phyloP scores from a whole-genome alignment of 1,139 yeast genomes.

The Blastobotrys raffinosifermentans region DNA sequence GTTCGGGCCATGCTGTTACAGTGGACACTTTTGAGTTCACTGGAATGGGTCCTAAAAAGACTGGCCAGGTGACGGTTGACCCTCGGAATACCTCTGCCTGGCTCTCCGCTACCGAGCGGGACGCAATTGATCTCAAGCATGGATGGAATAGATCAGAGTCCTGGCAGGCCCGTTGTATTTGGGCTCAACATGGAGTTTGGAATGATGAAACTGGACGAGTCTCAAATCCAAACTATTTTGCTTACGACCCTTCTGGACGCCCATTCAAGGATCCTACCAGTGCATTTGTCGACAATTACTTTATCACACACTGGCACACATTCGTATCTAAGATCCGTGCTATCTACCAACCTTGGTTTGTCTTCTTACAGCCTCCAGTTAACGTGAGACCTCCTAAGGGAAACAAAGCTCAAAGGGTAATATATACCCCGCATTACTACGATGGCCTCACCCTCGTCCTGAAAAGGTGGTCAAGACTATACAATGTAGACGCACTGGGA shows the following conservation, averaged over 20 bases:
- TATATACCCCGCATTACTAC: conserved; percentile 83
- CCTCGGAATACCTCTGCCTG: conserved; percentile 68
- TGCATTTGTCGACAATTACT: conserved; percentile 56
- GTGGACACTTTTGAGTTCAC: conserved; percentile 64
- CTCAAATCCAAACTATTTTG: conserved; percentile 46
- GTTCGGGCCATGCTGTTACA: conserved; percentile 66
- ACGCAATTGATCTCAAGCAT: conserved; percentile 52
- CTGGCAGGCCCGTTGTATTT: conserved; percentile 79
- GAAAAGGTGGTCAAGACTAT: conserved; percentile 55
- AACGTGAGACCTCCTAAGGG: conserved; percentile 64
- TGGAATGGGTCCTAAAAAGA: conserved; percentile 63
- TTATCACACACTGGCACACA: conserved; percentile 49
- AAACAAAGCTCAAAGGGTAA: conserved; percentile 37
- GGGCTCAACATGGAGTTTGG: conserved; percentile 79
- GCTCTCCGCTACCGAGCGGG: conserved; percentile 39
- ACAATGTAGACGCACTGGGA: conserved; percentile 83
- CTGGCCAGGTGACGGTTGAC: conserved; percentile 47
- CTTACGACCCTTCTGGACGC: conserved; percentile 37
- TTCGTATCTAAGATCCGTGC: conserved; percentile 37
- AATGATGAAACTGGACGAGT: conserved; percentile 38
- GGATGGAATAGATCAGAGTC: conserved; percentile 58
- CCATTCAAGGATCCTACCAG: conserved; percentile 41
- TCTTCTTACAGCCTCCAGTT: conserved; percentile 79
- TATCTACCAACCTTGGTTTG: conserved; percentile 44
- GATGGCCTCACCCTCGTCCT: conserved; percentile 92